Conservation (phyloP, 805 yeast genomes). For the Lipomyces starkeyi region DNA sequence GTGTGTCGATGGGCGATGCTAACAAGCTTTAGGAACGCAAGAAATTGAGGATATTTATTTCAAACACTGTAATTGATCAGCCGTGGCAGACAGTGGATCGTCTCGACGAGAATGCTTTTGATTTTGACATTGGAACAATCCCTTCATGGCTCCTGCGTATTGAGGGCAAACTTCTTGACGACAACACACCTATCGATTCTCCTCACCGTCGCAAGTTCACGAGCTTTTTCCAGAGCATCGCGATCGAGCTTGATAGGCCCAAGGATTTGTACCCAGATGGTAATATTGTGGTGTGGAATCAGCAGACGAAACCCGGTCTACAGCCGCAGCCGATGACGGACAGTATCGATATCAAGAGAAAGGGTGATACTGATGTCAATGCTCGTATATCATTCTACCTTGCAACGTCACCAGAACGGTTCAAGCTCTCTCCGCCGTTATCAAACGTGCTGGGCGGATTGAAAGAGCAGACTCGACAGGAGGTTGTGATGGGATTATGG, state of each 20-base stretch:
- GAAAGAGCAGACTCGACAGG: slow-evolving; percentile 83
- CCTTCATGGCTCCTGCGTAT: slow-evolving; percentile 81
- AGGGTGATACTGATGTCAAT: slow-evolving; percentile 68
- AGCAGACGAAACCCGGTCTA: slow-evolving; percentile 52
- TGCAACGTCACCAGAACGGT: slow-evolving; percentile 71
- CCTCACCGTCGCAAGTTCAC: slow-evolving; percentile 70
- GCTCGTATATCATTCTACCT: slow-evolving; percentile 81
- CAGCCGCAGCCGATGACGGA: slow-evolving; percentile 53
- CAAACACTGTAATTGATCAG: slow-evolving; percentile 83
- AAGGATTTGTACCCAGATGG: slow-evolving; percentile 45
- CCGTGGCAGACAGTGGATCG: slow-evolving; percentile 71
- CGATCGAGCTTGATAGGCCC: slow-evolving; percentile 67
- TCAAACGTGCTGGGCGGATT: slow-evolving; percentile 71
- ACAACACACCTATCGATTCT: slow-evolving; percentile 54
- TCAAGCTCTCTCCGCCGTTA: slow-evolving; percentile 68
- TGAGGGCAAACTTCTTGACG: slow-evolving; percentile 77
- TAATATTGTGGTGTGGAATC: slow-evolving; percentile 88
- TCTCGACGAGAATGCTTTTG: slow-evolving; percentile 43
- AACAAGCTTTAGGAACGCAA: slow-evolving; percentile 50
- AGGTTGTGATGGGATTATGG: slow-evolving; percentile 78
- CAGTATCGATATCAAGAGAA: slow-evolving; percentile 84
- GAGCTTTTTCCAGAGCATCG: slow-evolving; percentile 79
- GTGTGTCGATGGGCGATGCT: background rate
- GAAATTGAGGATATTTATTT: slow-evolving; percentile 76
- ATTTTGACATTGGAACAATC: slow-evolving; percentile 44